These are phyloP conservation scores for Olyra latifolia DNA, from an alignment of 176 grass and related monocot species.

Conservation along the genomic window DNA sequence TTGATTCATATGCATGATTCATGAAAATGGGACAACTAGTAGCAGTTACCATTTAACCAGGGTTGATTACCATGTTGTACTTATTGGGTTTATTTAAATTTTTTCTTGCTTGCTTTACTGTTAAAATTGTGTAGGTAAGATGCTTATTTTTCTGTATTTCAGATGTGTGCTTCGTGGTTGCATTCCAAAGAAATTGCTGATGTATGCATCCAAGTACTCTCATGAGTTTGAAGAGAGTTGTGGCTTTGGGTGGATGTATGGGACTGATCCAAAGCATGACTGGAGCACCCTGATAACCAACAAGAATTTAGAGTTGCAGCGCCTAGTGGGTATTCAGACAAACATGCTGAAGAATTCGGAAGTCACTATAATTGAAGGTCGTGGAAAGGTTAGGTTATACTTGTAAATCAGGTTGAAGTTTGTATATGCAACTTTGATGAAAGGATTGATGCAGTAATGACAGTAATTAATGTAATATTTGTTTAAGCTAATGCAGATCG, in stretches of 20 bases:
- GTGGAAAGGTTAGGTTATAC: conserved; percentile 56
- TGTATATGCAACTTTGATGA: neutral
- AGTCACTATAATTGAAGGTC: conserved; percentile 78
- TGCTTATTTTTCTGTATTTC: conserved; percentile 1
- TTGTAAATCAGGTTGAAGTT: conserved; percentile 9
- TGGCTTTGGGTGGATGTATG: conserved; percentile 78
- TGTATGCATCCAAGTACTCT: conserved; percentile 71
- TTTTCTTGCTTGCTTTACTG: neutral
- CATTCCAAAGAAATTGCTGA: conserved; percentile 76
- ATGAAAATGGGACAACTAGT: neutral
- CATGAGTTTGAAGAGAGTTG: conserved; percentile 77
- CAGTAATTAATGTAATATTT: neutral
- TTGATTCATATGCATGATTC: neutral
- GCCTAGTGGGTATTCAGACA: conserved; percentile 70
- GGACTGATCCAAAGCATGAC: conserved; percentile 64
- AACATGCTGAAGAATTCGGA: conserved; percentile 64
- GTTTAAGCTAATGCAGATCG: conserved; percentile 45
- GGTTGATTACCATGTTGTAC: neutral
- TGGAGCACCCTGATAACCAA: conserved; percentile 81
- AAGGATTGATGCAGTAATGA: neutral
- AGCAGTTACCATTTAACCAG: neutral
- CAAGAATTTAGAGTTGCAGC: conserved; percentile 76
- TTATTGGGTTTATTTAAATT: neutral
- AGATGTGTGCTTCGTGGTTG: conserved; percentile 84
- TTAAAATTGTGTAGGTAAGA: neutral